Conservation (phyloP, 2,329 filamentous ascomycete genomes). For the Zymoseptoria brevis region DNA sequence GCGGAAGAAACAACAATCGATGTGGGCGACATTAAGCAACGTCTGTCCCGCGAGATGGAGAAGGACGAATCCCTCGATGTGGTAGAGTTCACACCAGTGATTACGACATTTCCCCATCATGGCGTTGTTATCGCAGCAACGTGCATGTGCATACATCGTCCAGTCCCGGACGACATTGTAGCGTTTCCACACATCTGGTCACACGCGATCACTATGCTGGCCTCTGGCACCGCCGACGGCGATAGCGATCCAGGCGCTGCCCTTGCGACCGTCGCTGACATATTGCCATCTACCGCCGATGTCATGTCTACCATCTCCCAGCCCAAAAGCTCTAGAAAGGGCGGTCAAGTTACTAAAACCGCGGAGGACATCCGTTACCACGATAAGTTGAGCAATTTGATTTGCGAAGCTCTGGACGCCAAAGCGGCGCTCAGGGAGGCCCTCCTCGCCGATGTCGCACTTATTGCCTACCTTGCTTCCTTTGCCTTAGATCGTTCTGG, state of each 20-base stretch:
- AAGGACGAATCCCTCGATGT: neutral
- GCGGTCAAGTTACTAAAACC: neutral
- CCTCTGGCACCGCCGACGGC: neutral
- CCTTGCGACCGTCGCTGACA: neutral
- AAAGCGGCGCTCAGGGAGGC: too few species aligned
- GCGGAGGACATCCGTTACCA: neutral
- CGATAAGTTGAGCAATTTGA: neutral
- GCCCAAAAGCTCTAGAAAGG: neutral
- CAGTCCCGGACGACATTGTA: neutral
- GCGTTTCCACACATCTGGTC: neutral
- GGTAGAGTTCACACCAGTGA: neutral
- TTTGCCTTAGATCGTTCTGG: too few species aligned
- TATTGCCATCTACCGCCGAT: neutral
- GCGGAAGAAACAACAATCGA: neutral
- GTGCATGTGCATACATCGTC: neutral
- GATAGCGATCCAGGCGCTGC: neutral
- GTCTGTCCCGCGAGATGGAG: neutral
- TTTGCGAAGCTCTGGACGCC: neutral
- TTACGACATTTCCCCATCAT: neutral
- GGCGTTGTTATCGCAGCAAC: neutral
- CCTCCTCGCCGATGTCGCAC: too few species aligned
- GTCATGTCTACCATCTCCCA: neutral
- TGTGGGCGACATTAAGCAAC: neutral
- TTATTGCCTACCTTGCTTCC: too few species aligned
- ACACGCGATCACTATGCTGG: neutral